Percentiles rank a stretch among this genome's conserved stretches.
phyloP scores from a whole-genome alignment of 495 filamentous ascomycete genomes.

The Penicillium bialowiezense region DNA sequence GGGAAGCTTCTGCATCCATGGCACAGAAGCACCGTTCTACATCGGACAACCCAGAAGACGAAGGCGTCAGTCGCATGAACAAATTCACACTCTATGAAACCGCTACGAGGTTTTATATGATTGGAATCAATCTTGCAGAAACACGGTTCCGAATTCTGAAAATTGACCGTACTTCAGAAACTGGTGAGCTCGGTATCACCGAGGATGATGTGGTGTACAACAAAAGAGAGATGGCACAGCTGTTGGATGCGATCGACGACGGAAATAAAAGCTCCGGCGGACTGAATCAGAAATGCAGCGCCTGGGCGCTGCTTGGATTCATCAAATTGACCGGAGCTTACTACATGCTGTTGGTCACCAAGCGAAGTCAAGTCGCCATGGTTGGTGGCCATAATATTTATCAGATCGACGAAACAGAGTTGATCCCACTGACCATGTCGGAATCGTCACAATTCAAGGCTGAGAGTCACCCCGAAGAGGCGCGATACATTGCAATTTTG shows the following conservation, averaged over 20 bases:
- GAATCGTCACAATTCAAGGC: slow-evolving; percentile 62
- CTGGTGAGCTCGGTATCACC: slow-evolving; percentile 74
- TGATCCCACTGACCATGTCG: slow-evolving; percentile 75
- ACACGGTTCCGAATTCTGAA: slow-evolving; percentile 87
- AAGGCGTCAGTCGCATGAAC: slow-evolving; percentile 82
- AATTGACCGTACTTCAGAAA: slow-evolving; percentile 84
- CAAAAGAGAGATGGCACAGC: slow-evolving; percentile 86
- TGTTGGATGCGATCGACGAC: slow-evolving; percentile 92
- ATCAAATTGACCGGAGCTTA: slow-evolving; percentile 94
- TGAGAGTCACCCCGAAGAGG: slow-evolving; percentile 85
- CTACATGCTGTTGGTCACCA: slow-evolving; percentile 96
- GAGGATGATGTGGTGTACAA: slow-evolving; percentile 95
- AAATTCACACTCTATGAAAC: slow-evolving; percentile 96
- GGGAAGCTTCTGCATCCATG: slow-evolving; percentile 35
- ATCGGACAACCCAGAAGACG: slow-evolving; percentile 61
- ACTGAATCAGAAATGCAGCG: slow-evolving; percentile 82
- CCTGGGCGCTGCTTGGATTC: slow-evolving; percentile 92
- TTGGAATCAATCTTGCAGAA: slow-evolving; percentile 87
- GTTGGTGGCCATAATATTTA: slow-evolving; percentile 95
- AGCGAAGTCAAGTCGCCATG: slow-evolving; percentile 92
- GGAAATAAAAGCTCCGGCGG: slow-evolving; percentile 92
- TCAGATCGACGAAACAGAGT: slow-evolving; percentile 91
- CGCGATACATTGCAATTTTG: slow-evolving; percentile 81
- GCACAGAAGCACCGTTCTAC: slow-evolving; percentile 45
- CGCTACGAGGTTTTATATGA: slow-evolving; percentile 85